Base-by-base conservation (phyloP, 169 alveolate genomes). In the Babesia bigemina region DNA sequence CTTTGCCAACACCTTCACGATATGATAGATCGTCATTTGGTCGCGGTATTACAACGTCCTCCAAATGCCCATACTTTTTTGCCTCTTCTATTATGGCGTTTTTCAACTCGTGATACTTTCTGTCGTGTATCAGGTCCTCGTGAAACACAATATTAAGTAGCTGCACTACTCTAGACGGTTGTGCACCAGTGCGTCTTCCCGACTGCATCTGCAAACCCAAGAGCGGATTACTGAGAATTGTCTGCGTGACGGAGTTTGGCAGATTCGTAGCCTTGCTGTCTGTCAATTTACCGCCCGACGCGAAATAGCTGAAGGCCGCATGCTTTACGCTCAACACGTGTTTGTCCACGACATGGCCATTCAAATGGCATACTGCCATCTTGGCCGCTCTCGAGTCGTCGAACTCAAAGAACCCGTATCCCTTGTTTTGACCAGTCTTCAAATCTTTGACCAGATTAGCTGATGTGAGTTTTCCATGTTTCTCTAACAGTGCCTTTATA, bases 361-460 rank as follows among this genome's bases (percentile, higher is more conserved):
- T 86, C 85, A 84, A 58, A 55, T 91, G 95, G 49, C 85, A 83
- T 44, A 92, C 91, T 33, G 96, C 96, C 72, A 86, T 78, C 60
- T 92, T 93, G 42, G 96, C 88, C 33, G 90, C 86, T 22, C 88
- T 87, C 44, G 91, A 75, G 72, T 92, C 94, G 70, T 93, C 96
- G 67, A 84, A 93, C 81, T 92, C 96, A 48, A 93, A 90, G 63
- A 93, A 91, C 14, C 95, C 96, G 81, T 89, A 91, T 47, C 95
- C 95, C 73, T 91, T 93, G 78, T 90, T 86, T 65, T 73, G 69
- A 47, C 95, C 95, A 6, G 96, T 92, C 50, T 70, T 83, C 67
- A 79, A 70, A 81, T 93, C 96, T 81, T 87, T 91, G 26, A 92
- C 83, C 69, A 93, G 66, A 65, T 92, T 89, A 57, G 88, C 70